Evolutionary conservation across 2,329 filamentous ascomycete species (phyloP), one percentile per base, ranked within the genome.

Genomic region (Xylariaceae sp.): DNA sequence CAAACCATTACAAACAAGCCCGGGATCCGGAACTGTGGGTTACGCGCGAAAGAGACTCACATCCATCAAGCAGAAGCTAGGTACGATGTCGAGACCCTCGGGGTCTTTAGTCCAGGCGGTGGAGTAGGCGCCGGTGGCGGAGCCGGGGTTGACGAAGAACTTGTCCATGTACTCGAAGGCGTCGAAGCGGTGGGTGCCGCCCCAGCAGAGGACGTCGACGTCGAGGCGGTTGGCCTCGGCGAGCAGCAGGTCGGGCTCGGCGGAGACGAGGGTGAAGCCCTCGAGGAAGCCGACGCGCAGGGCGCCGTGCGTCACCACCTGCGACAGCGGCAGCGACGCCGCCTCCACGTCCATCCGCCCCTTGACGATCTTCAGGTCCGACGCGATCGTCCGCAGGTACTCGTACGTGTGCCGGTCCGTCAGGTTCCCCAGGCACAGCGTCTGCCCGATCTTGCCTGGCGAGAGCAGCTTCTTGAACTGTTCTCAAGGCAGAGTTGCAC

Each of bases 61-160:
- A 83, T 98, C 93, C 93, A 98, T 97, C 73, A 98, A 77, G 70
- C 95, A 96, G 75, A 98, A 97, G 72, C 92, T 96, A 21, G 93
- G 93, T 54, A 87, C 88, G 20, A 89, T 89, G 52, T 93, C n/a
- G n/a, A n/a, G n/a, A n/a, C n/a, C 89, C 70, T 90, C 85, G n/a
- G 76, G 79, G 41, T 82, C 82, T 49, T 77, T 76, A 19, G 76
- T 77, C 80, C 83, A 87, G 19, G 82, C 81, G 1, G 81, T 81
- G 20, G 81, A 77, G 61, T 84, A 85, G 2, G 85, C 85, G 9
- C 86, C 86, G 4, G 86, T 88, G 20, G 85, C 86, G 67, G 82
- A 87, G 2, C 86, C 86, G 1, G 86, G 86, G 68, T 88, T 89
- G 63, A 89, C 84, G 64, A 89, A 89, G 75, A 89, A 88, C 78